Percentiles rank a stretch among this genome's conserved stretches.
Evolutionary conservation across 495 filamentous ascomycete genomes (phyloP).

Genomic region (Aspergillus nanangensis): DNA sequence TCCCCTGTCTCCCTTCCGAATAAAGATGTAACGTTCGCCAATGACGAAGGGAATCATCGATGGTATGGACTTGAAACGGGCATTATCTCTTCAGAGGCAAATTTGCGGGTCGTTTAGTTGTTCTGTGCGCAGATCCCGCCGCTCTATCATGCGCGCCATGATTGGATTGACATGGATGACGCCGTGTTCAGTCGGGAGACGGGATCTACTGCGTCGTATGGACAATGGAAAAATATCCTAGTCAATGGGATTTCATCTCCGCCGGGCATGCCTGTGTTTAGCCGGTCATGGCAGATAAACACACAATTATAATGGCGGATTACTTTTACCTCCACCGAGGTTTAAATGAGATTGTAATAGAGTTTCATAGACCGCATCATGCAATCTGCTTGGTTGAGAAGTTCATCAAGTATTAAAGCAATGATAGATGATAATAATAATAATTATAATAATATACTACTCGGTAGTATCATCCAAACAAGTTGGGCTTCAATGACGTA

Average conservation of each 20-base stretch:
- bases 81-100: not conserved
- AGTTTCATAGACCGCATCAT: too few relatives aligned
- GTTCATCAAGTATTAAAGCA: too few relatives aligned
- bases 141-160: not conserved
- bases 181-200: not conserved
- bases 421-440: too few relatives aligned
- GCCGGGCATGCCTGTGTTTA: not conserved
- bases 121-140: not conserved
- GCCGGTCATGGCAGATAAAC: not conserved
- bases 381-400: too few relatives aligned
- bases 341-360: too few relatives aligned
- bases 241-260: not conserved
- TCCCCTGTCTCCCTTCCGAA: too few relatives aligned
- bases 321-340: too few relatives aligned
- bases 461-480: too few relatives aligned
- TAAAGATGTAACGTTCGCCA: too few relatives aligned
- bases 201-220: not conserved
- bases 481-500: constrained; percentile 12
- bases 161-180: not conserved
- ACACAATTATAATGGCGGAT: too few relatives aligned
- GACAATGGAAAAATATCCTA: not conserved
- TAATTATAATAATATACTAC: too few relatives aligned
- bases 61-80: not conserved
- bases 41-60: not conserved
- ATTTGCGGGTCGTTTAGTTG: not conserved